Evolutionary conservation across 1,139 yeast species (phyloP), one percentile per base, ranked within the genome.

Genomic region (Suhomyces taliae): DNA sequence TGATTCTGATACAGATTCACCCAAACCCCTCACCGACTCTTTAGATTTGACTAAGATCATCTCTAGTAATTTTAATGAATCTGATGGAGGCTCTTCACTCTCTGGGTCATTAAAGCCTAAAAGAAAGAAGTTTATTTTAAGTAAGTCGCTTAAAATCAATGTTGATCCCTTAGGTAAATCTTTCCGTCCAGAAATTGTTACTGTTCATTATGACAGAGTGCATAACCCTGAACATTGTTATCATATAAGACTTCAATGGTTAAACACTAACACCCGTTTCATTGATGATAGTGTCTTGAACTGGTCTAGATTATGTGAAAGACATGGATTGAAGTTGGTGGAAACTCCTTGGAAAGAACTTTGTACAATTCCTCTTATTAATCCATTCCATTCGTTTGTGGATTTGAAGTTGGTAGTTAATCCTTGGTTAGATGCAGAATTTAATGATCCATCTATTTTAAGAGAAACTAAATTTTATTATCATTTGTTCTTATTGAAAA

Each of bases 211-310:
- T 59, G 99, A 95, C 62, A 78, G 85, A 46, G 93, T 90, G 4
- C 98, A 90, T 61, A 93, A 91, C 61, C 97, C 98, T 0, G 95
- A 90, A 52, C 96, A 91, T 60, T 91, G 98, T 60, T 95, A 85
- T 69, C 99, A 91, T 59, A 78, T 95, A 34, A 74, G 97, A 45
- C 68, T 93, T 29, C 97, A 93, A 64, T 95, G 99, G 99, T 70
- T 93, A 35, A 89, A 88, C 50, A 85, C 96, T 0, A 90, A 98
- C 0, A 87, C 96, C 0, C 87, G 86, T 59, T 77, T 93, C 42
- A 85, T 95, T 48, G 99, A 95, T 56, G 97, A 93, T 57, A 75
- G 90, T n/a, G 78, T 95, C 31, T 84, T 78, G 37, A 81, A 81
- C 44, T 86, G 97, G 87, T 81, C 90, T 0, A 76, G 97, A 48